A percentile compares a stretch with the other conserved stretches of the same genome.
Conservation (phyloP, 306 rosid genomes). For the Cyamopsis tetragonoloba region DNA sequence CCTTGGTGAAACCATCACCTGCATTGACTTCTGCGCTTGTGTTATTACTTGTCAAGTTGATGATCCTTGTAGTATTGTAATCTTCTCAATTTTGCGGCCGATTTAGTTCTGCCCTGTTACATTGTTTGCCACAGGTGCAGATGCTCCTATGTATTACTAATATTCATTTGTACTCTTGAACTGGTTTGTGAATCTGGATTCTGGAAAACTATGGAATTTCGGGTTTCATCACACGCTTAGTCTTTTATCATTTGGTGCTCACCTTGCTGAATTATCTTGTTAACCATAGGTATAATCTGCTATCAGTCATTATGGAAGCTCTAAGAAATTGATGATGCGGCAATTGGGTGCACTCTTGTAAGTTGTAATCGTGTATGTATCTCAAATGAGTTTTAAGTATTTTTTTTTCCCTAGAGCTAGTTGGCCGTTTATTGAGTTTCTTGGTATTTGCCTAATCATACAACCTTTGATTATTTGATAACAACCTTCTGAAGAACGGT, state of each 20-base stretch:
- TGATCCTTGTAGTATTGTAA: slow-evolving; percentile 44
- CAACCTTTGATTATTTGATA: not conserved
- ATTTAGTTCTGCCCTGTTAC: slow-evolving; percentile 25
- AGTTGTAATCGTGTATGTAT: not conserved
- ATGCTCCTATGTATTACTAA: slow-evolving; percentile 22
- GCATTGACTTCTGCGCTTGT: slow-evolving; percentile 35
- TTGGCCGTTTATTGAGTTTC: not conserved
- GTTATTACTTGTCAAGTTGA: slow-evolving; percentile 40
- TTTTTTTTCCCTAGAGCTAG: not conserved
- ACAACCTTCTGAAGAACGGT: not conserved
- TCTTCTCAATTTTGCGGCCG: slow-evolving; percentile 33
- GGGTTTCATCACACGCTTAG: slow-evolving; percentile 6
- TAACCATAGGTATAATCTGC: slow-evolving; percentile 14
- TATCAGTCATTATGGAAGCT: slow-evolving; percentile 6
- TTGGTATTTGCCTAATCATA: not conserved
- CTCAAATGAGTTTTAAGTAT: not conserved
- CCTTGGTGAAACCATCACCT: slow-evolving; percentile 54
- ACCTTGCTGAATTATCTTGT: not conserved
- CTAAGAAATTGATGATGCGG: not conserved
- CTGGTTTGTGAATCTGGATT: slow-evolving; percentile 43
- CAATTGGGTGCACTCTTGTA: not conserved
- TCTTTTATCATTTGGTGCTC: slow-evolving; percentile 20
- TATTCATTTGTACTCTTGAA: slow-evolving; percentile 37
- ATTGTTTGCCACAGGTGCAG: slow-evolving; percentile 5
- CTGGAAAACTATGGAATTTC: slow-evolving; percentile 24